A percentile compares a stretch with the other conserved stretches of the same genome.
These are phyloP conservation scores for Tetrahymena malaccensis DNA, from an alignment of 73 alveolate genomes.

Conservation along the genomic window DNA sequence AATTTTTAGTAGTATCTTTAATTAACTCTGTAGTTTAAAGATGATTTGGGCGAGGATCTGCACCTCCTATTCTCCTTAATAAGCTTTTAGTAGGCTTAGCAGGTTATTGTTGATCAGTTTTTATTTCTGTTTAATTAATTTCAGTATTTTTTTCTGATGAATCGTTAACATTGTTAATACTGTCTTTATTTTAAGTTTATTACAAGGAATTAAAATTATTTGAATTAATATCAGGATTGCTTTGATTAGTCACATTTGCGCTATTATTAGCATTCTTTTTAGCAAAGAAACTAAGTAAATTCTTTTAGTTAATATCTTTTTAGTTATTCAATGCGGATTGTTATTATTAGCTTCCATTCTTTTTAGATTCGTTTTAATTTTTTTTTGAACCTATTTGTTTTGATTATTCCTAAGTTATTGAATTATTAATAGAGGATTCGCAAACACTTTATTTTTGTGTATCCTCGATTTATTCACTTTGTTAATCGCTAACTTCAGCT, in stretches of 20 bases:
- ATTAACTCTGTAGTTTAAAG: neutral
- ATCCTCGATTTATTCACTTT: neutral
- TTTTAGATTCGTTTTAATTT: neutral
- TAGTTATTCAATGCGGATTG: neutral
- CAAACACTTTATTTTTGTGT: neutral
- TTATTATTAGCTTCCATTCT: neutral
- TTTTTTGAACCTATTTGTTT: neutral
- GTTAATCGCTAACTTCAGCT: neutral
- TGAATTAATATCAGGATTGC: neutral
- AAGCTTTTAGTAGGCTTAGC: neutral
- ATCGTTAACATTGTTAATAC: neutral
- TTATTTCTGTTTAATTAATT: neutral
- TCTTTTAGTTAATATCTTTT: neutral
- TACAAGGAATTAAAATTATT: neutral
- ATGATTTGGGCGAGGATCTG: neutral
- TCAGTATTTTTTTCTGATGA: neutral
- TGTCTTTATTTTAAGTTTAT: neutral
- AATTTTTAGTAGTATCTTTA: neutral
- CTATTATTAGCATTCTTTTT: neutral
- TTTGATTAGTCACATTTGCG: neutral
- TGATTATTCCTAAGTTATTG: neutral
- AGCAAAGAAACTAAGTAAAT: neutral
- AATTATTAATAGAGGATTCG: neutral
- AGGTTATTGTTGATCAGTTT: neutral
- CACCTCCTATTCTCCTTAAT: neutral